phyloP scores from a whole-genome alignment of 495 filamentous ascomycete genomes.

The Penicillium lividum region DNA sequence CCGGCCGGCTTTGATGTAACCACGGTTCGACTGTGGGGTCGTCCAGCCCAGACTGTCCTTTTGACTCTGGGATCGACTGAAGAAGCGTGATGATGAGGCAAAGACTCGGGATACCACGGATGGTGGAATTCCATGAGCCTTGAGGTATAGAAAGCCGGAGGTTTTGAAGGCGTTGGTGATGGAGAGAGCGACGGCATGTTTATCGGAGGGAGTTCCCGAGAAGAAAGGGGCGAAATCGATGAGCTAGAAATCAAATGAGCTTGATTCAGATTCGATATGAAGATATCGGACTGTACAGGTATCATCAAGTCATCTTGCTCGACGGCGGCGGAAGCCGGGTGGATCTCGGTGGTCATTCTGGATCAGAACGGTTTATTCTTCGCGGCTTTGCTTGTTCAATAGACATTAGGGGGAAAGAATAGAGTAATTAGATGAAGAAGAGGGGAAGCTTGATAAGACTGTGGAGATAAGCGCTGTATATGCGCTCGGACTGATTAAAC shows the following conservation, averaged over 20 bases:
- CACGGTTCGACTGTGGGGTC: slow-evolving; percentile 71
- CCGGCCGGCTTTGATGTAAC: slow-evolving; percentile 72
- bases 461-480: slow-evolving; percentile 5
- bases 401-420: too few relatives aligned
- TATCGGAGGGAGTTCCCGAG: slow-evolving; percentile 59
- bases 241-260: slow-evolving; percentile 54
- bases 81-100: slow-evolving; percentile 72
- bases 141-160: slow-evolving; percentile 90
- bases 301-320: slow-evolving; percentile 67
- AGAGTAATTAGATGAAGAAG: background rate
- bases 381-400: background rate
- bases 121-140: slow-evolving; percentile 68
- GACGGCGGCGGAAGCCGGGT: slow-evolving; percentile 52
- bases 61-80: slow-evolving; percentile 63
- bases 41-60: slow-evolving; percentile 75
- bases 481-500: background rate
- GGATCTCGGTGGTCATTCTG: slow-evolving; percentile 20
- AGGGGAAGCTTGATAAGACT: slow-evolving; percentile 1
- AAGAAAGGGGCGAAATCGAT: slow-evolving; percentile 84
- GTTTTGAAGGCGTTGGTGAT: slow-evolving; percentile 79
- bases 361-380: background rate
- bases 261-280: background rate
- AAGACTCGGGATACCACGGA: slow-evolving; percentile 64
- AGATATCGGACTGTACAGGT: slow-evolving; percentile 51
- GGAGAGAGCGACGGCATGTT: slow-evolving; percentile 63